Evolutionary conservation across 306 rosid genomes (phyloP).

Genomic region (Gastrolobium villosum): DNA sequence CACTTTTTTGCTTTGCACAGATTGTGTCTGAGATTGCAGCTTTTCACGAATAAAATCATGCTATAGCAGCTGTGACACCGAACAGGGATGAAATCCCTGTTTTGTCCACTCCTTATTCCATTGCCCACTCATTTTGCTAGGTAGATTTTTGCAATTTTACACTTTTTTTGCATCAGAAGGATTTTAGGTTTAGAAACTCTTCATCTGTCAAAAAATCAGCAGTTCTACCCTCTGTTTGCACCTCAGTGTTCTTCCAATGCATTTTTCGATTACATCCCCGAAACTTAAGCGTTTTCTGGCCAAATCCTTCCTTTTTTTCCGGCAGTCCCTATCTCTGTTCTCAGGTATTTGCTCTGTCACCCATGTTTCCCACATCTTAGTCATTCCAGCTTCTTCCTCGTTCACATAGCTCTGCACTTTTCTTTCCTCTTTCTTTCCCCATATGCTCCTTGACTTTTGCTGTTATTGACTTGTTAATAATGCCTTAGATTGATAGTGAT

Average conservation of each 20-base stretch:
- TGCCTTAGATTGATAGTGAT: conserved; percentile 27
- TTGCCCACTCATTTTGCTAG: not conserved
- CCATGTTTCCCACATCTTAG: not conserved
- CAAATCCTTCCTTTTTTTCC: not conserved
- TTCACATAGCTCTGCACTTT: conserved; percentile 13
- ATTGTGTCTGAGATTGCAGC: too few species aligned
- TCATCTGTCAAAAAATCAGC: not conserved
- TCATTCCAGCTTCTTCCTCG: conserved; percentile 11
- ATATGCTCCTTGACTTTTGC: not conserved
- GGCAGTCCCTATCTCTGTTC: not conserved
- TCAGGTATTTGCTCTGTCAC: not conserved
- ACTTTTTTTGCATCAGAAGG: conserved; percentile 3
- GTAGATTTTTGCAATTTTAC: not conserved
- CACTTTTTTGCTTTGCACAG: too few species aligned
- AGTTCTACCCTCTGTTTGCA: not conserved
- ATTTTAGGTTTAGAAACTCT: not conserved
- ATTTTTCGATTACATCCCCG: not conserved
- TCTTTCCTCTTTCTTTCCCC: too few species aligned
- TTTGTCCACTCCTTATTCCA: not conserved
- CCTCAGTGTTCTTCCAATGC: not conserved
- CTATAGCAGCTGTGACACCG: too few species aligned
- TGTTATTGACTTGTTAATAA: conserved; percentile 15
- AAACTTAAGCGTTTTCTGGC: not conserved
- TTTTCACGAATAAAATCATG: too few species aligned
- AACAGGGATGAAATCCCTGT: not conserved